These are phyloP conservation scores for Anastatica hierochuntica DNA, from an alignment of 345 rosid genomes.

Conservation along the genomic window DNA sequence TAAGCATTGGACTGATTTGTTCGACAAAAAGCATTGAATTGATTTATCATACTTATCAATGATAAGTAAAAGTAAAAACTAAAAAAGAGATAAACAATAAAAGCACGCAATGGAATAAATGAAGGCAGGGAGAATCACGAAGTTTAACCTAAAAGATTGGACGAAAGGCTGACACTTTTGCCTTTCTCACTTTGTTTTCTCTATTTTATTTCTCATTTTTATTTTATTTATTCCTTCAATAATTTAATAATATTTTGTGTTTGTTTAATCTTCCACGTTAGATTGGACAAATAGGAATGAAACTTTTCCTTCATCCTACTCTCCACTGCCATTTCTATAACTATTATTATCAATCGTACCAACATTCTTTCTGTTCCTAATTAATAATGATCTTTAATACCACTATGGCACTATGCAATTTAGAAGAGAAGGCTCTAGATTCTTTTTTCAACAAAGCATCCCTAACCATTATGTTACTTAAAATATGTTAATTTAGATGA, in stretches of 20 bases:
- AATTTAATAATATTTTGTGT: neutral
- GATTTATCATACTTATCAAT: neutral
- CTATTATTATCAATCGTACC: constrained; percentile 10
- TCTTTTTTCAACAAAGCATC: constrained; percentile 12
- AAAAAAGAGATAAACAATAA: neutral
- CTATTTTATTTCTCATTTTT: neutral
- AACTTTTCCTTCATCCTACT: constrained; percentile 25
- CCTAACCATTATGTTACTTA: constrained; percentile 3
- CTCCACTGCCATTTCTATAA: constrained; percentile 23
- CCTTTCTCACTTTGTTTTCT: constrained; percentile 5
- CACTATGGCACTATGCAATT: neutral
- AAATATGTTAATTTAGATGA: too few species aligned
- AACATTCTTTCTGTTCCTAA: constrained; percentile 32
- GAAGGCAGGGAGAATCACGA: constrained; percentile 16
- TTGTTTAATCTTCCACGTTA: constrained; percentile 1
- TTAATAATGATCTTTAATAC: neutral
- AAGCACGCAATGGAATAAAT: constrained; percentile 34
- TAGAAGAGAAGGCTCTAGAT: neutral
- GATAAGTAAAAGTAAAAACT: neutral
- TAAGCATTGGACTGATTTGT: constrained; percentile 7
- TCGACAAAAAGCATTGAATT: too few species aligned
- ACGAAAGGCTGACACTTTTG: constrained; percentile 30
- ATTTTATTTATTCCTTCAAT: neutral
- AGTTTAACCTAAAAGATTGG: constrained; percentile 32
- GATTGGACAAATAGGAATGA: constrained; percentile 22